Evolutionary conservation across 371 early-diverging fungal species (phyloP), one percentile per base, ranked within the genome.

Genomic region (Mucor plumbeus): DNA sequence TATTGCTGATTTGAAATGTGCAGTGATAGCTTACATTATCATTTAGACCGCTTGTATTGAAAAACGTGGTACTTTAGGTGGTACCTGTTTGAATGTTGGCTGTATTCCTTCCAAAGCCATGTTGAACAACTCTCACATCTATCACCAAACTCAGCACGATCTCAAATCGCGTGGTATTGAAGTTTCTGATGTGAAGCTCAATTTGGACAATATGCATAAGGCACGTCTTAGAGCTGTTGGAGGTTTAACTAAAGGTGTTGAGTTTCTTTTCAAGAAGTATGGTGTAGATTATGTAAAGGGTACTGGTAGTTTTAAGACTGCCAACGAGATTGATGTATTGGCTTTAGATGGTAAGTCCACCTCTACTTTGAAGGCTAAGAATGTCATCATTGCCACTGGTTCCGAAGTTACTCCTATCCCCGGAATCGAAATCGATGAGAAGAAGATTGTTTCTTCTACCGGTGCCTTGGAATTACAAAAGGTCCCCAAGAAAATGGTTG

Each of bases 71-170:
- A 71, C 95, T 35, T 88, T 99, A 13, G 99, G 99, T 73, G 99
- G 99, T 64, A 98, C 99, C 47, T 98, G 99, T 84, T 84, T 98
- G 73, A 98, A 98, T 79, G 97, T 98, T 53, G 99, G 99, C 48
- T 98, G 98, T 87, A 98, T 98, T 82, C 99, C 99, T 43, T 98
- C 98, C 68, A 98, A 98, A 86, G 93, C 99, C 64, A 91, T 98
- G 78, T 89, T 98, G 77, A 88, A 98, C 92, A 97, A 97, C 90
- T 95, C 98, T 47, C 98, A 98, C 88, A 86, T 97, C 62, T 96
- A 91, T 83, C 97, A 98, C 80, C 87, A 91, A 78, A 93, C 97
- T 61, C 81, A 92, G 75, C 97, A 98, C 78, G 94, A 93, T 39
- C 91, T 97, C 70, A 89, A 88, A 77, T 86, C 17, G 73, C 94